A percentile compares a stretch with the other conserved stretches of the same genome.
Conservation (phyloP, 495 filamentous ascomycete species). For the Penicillium samsonianum region DNA sequence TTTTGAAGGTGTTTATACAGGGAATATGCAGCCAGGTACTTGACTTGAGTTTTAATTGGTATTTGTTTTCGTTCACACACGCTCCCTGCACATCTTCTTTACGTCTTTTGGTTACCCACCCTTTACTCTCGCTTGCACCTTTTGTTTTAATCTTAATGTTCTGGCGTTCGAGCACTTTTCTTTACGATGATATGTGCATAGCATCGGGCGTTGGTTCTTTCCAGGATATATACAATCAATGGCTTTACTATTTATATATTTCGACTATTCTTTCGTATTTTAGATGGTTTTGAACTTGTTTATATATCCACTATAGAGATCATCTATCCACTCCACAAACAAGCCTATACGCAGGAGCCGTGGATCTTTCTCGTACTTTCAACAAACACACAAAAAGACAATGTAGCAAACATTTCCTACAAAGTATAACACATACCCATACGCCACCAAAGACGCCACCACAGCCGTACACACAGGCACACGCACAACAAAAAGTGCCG, state of each 20-base stretch:
- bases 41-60: conserved; percentile 13
- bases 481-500: background rate
- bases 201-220: conserved; percentile 31
- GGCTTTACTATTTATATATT: background rate
- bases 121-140: conserved; percentile 1
- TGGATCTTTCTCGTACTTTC: background rate
- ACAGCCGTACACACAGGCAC: no score
- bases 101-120: background rate
- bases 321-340: background rate
- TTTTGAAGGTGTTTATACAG: conserved; percentile 53
- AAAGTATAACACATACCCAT: background rate
- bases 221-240: conserved; percentile 15
- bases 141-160: conserved; percentile 5
- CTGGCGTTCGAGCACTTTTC: conserved; percentile 20
- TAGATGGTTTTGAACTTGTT: background rate
- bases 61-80: conserved; percentile 3
- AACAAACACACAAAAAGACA: background rate
- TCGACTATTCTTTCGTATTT: background rate
- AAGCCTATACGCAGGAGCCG: background rate
- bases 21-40: conserved; percentile 23
- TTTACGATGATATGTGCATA: conserved; percentile 29
- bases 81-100: background rate
- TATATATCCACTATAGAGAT: background rate
- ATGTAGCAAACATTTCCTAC: background rate
- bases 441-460: no score